These are phyloP conservation scores for Tetradesmus lagerheimii DNA, from an alignment of 139 green algal species.

Conservation along the genomic window DNA sequence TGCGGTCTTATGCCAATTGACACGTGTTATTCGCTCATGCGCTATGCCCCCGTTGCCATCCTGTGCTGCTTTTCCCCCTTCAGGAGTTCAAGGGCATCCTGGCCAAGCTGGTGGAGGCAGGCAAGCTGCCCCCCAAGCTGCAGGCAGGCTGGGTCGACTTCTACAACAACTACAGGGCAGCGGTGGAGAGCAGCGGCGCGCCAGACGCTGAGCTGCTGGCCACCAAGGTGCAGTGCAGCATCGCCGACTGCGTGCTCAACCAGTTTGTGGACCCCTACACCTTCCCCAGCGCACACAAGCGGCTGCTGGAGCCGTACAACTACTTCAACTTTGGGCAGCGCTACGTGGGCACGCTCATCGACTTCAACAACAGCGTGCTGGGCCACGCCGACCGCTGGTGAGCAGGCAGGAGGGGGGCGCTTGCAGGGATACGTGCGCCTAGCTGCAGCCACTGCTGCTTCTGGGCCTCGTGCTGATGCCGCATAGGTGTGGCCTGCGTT, in stretches of 20 bases:
- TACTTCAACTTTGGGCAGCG: slow-evolving; percentile 98
- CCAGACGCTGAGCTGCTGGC: slow-evolving; percentile 72
- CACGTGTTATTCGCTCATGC: no score
- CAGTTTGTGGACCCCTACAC: slow-evolving; percentile 81
- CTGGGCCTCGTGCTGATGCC: no score
- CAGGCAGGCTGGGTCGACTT: slow-evolving; percentile 83
- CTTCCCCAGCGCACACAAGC: slow-evolving; percentile 92
- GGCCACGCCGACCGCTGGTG: slow-evolving; percentile 74
- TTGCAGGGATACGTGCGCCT: slow-evolving; percentile 30
- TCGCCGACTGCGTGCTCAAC: slow-evolving; percentile 68
- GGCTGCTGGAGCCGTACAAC: slow-evolving; percentile 89
- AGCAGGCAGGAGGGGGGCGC: neutral
- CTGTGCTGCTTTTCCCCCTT: slow-evolving; percentile 30
- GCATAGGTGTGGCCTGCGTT: no score
- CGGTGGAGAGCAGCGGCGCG: slow-evolving; percentile 70
- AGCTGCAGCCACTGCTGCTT: no score
- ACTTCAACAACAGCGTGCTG: slow-evolving; percentile 92
- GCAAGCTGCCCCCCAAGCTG: slow-evolving; percentile 66
- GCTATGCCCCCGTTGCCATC: neutral
- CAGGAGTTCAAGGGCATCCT: slow-evolving; percentile 78
- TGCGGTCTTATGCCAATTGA: no score
- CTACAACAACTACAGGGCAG: slow-evolving; percentile 89
- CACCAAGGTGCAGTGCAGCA: slow-evolving; percentile 72
- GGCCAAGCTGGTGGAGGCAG: slow-evolving; percentile 56
- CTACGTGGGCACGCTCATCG: slow-evolving; percentile 91